Base-by-base conservation (phyloP, 2,329 filamentous ascomycete species). In the Pseudocercospora musae region DNA sequence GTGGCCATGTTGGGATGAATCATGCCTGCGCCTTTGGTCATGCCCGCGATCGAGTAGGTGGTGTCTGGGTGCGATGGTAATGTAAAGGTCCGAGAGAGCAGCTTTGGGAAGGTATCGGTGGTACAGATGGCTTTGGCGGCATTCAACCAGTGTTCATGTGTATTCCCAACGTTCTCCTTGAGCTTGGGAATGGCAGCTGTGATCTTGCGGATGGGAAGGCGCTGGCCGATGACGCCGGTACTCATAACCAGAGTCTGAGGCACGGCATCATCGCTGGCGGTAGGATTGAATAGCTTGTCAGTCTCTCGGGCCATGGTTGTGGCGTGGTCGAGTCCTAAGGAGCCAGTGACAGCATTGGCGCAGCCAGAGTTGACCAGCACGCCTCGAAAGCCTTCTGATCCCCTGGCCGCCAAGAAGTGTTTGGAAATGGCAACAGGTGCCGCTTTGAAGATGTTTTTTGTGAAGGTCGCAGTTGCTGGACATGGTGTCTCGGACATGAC, bases 1-100 rank as follows among this genome's bases (percentile, higher is more conserved):
- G 95, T 99, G 29, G 92, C 95, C 93, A 99, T 96, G 81, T 99
- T 98, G 53, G 95, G 95, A 74, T 97, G 93, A 76, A 99, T 96
- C 95, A 99, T 99, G 73, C 95, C 95, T 4, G 95, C 95, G 61
- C 95, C 95, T 81, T 99, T 99, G 72, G 94, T 96, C 87, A 96
- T 96, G 70, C 95, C 95, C 11, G 91, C 92, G 55, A 99, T 89
- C 70, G 85, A 84, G 79, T 96, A 99, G 75, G 89, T 87, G 55
- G 86, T 81, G 18, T 82, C 82, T 0, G 90, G 87, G 3, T 90
- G 90, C 1, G 90, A 93, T 3, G 95, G 93, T 31, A 99, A 86
- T 27, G 82, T 87, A 78, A 98, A 99, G 13, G 87, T 87, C 69
- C 85, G 87, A 20, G 93, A 97, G 70, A 94, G 83, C 67, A 99